Percentiles rank a stretch among this genome's conserved stretches.
These are phyloP conservation scores for Protea cynaroides DNA, from an alignment of 164 flowering plant genomes.

Conservation along the genomic window DNA sequence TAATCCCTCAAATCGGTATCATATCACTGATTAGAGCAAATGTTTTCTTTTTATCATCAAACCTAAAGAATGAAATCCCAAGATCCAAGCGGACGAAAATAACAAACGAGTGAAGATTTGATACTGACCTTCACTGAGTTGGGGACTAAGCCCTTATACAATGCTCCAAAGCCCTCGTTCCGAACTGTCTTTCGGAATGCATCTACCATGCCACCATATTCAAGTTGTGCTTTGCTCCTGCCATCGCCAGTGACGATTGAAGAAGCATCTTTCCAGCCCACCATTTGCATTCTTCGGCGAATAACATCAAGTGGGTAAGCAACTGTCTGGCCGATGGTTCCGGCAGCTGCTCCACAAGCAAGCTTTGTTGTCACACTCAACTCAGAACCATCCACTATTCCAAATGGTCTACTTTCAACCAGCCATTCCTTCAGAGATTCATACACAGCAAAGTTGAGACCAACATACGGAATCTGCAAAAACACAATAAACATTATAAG, in stretches of 20 bases:
- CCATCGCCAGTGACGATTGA: slow-evolving; percentile 84
- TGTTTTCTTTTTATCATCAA: neutral
- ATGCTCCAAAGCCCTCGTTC: slow-evolving; percentile 82
- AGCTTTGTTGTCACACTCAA: slow-evolving; percentile 77
- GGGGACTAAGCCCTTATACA: slow-evolving; percentile 96
- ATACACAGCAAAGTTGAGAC: slow-evolving; percentile 97
- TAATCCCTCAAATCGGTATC: too few species aligned
- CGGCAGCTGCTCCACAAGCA: slow-evolving; percentile 96
- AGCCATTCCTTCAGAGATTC: slow-evolving; percentile 91
- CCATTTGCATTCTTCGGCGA: slow-evolving; percentile 99
- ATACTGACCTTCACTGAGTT: slow-evolving; percentile 90
- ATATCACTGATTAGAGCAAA: neutral
- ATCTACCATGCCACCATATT: slow-evolving; percentile 91
- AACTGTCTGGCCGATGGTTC: slow-evolving; percentile 94
- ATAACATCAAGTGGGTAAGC: slow-evolving; percentile 98
- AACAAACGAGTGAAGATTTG: neutral
- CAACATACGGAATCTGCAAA: slow-evolving; percentile 84
- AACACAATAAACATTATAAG: slow-evolving; percentile 8
- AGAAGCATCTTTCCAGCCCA: slow-evolving; percentile 89
- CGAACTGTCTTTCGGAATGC: slow-evolving; percentile 91
- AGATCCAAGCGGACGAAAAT: neutral
- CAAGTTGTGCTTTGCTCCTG: slow-evolving; percentile 46
- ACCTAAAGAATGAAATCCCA: neutral
- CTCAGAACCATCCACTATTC: slow-evolving; percentile 58
- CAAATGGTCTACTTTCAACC: slow-evolving; percentile 57